These are phyloP conservation scores for Mollisia scopiformis DNA, from an alignment of 2,329 filamentous ascomycete species.

Conservation along the genomic window DNA sequence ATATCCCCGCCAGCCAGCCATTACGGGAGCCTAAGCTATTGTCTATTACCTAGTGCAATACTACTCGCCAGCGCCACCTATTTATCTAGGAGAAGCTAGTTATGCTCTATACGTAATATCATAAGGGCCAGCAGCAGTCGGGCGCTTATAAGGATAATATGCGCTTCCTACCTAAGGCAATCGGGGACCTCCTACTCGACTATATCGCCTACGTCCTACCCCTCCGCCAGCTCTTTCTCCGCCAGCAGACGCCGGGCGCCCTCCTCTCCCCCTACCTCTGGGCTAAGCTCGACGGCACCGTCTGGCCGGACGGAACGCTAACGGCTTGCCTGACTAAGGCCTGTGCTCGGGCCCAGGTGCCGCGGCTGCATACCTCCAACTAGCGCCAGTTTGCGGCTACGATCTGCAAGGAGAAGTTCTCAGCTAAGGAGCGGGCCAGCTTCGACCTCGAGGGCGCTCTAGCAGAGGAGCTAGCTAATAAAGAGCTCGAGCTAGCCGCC, in stretches of 20 bases:
- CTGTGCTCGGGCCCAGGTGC: conserved; percentile 8
- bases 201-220: conserved; percentile 17
- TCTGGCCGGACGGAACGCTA: conserved; percentile 12
- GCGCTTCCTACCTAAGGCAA: conserved; percentile 13
- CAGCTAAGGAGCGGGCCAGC: conserved; percentile 11
- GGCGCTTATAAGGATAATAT: conserved; percentile 22
- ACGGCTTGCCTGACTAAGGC: too few relatives aligned
- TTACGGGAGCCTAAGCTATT: conserved; percentile 14
- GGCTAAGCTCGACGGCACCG: conserved; percentile 7
- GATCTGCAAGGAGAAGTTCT: conserved; percentile 21
- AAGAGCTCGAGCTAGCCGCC: conserved; percentile 7
- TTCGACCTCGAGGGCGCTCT: conserved; percentile 16
- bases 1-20: conserved; percentile 4
- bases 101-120: conserved; percentile 19
- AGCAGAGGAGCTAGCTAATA: neutral
- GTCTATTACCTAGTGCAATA: conserved; percentile 17
- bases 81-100: conserved; percentile 20
- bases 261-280: conserved; percentile 18
- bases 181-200: conserved; percentile 16
- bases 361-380: conserved; percentile 7
- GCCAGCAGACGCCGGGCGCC: neutral
- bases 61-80: neutral
- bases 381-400: conserved; percentile 5
- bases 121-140: conserved; percentile 21
- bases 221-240: conserved; percentile 15